Evolutionary conservation across 1,139 yeast genomes (phyloP), one percentile per base, ranked within the genome.

Genomic region (Torulaspora pretoriensis): DNA sequence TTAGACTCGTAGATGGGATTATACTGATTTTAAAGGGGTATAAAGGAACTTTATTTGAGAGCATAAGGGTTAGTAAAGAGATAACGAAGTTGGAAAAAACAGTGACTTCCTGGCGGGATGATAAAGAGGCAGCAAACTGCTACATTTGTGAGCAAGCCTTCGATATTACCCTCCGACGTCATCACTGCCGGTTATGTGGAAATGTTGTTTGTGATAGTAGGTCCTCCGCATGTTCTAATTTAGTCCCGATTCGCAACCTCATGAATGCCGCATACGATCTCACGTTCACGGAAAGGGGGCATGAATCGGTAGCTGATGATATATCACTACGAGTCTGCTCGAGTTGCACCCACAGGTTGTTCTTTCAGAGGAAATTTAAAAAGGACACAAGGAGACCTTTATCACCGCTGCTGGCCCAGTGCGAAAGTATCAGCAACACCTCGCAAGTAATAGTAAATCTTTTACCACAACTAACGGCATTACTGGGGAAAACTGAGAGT

Each of bases 131-230:
- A 0, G 56, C 69, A 0, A 68, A 71, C 48, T 92, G 98, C 61
- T 71, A 77, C 3, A 69, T 86, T 4, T 92, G 98, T 57, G 63
- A 69, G 17, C 69, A 72, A 9, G 58, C 61, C 29, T 92, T 88
- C 62, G 73, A 53, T 8, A 67, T 84, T 38, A 62, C 83, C 4
- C 61, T 78, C 16, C 71, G 96, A 46, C 88, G 86, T 55, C 97
- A 92, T 60, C 97, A 88, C 61, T 88, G 96, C 61, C 70, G 96
- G 27, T 64, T 87, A 27, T 92, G 97, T 68, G 97, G 97, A 0
- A 61, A 67, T 26, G 77, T 85, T 1, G 89, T 88, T 0, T 90
- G 97, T 67, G 95, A 85, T 31, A 83, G 82, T 56, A 59, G 74
- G 0, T 56, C 56, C 2, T 70, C 74, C 0, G 76, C 72, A 4